phyloP scores from a whole-genome alignment of 2,329 filamentous ascomycete genomes.

The Xylariomycetidae sp. region DNA sequence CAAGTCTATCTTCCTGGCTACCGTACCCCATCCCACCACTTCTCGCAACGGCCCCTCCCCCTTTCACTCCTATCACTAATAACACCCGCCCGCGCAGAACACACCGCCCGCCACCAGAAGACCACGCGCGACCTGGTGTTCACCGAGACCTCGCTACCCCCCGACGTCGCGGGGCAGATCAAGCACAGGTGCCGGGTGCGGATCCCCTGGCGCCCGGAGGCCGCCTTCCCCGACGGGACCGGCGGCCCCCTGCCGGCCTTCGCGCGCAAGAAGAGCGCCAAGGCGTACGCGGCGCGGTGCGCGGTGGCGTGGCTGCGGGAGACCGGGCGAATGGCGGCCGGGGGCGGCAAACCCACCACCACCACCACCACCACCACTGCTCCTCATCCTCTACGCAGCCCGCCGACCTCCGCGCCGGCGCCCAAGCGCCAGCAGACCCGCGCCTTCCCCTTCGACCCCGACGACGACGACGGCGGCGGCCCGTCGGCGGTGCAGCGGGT shows the following conservation, averaged over 20 bases:
- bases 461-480: conserved; percentile 16
- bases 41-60: conserved; percentile 6
- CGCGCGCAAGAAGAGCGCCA: conserved; percentile 45
- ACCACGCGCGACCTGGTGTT: no score
- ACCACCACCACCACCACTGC: conserved; percentile 21
- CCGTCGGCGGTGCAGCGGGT: conserved; percentile 20
- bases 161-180: conserved; percentile 4
- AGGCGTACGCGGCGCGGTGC: conserved; percentile 45
- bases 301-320: conserved; percentile 36
- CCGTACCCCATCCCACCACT: no score
- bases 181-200: conserved; percentile 22
- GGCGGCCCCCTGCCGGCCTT: conserved; percentile 36
- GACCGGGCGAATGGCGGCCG: conserved; percentile 21
- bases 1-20: conserved; percentile 18
- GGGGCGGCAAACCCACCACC: conserved; percentile 7
- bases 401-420: background rate
- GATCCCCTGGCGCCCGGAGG: conserved; percentile 17
- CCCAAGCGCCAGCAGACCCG: background rate
- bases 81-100: no score
- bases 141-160: conserved; percentile 6
- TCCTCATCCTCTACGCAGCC: conserved; percentile 2
- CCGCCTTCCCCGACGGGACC: conserved; percentile 14
- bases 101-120: no score
- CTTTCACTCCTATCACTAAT: conserved; percentile 3
- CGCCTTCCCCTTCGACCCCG: conserved; percentile 8